Percentiles rank a stretch among this genome's conserved stretches.
These are phyloP conservation scores for Beauveria sp. DNA, from an alignment of 2,329 filamentous ascomycete genomes.

Conservation along the genomic window DNA sequence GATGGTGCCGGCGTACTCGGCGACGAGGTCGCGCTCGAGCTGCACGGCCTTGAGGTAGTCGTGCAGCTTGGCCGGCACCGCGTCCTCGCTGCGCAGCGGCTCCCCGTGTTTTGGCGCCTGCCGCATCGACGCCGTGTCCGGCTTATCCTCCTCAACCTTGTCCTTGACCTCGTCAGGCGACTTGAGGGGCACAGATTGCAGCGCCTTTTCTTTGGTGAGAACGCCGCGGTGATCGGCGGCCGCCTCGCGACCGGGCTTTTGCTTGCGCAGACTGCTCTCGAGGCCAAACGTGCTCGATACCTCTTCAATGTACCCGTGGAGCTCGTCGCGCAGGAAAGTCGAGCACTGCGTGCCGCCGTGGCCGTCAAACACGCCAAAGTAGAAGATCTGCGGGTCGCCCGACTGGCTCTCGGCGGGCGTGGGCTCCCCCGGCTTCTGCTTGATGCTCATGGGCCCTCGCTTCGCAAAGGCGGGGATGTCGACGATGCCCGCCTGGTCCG, in stretches of 20 bases:
- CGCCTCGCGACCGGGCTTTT: slow-evolving; percentile 26
- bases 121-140: slow-evolving; percentile 24
- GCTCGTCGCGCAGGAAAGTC: slow-evolving; percentile 71
- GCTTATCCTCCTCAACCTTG: slow-evolving; percentile 20
- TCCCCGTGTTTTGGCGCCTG: slow-evolving; percentile 27
- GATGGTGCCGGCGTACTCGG: slow-evolving; percentile 73
- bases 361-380: slow-evolving; percentile 94
- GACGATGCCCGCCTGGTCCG: slow-evolving; percentile 88
- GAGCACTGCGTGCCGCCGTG: slow-evolving; percentile 89
- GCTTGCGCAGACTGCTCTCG: slow-evolving; percentile 60
- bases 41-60: slow-evolving; percentile 55
- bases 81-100: slow-evolving; percentile 29
- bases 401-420: slow-evolving; percentile 67
- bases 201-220: slow-evolving; percentile 19
- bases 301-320: slow-evolving; percentile 85
- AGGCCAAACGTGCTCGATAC: slow-evolving; percentile 70
- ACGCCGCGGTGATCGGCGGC: slow-evolving; percentile 24
- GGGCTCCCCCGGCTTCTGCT: slow-evolving; percentile 47
- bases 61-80: slow-evolving; percentile 42
- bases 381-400: slow-evolving; percentile 93
- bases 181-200: slow-evolving; percentile 39
- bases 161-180: slow-evolving; percentile 36
- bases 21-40: slow-evolving; percentile 63
- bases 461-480: slow-evolving; percentile 89
- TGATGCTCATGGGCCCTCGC: slow-evolving; percentile 60